These are phyloP conservation scores for Pseudogymnoascus sp. DNA, from an alignment of 2,329 filamentous ascomycete species.

Conservation along the genomic window DNA sequence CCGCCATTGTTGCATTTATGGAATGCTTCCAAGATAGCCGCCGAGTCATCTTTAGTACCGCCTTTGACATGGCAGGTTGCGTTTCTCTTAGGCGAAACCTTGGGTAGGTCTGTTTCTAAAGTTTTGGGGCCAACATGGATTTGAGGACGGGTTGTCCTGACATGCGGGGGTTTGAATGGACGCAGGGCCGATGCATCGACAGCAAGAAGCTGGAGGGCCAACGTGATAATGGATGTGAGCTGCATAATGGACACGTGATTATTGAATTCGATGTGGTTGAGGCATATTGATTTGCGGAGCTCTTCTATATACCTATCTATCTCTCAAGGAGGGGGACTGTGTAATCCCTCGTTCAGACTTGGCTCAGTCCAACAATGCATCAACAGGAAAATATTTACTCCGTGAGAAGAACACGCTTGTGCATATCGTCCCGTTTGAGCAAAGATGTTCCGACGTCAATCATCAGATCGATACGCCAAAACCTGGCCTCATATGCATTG, in stretches of 20 bases:
- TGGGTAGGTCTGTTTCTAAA: neutral
- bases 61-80: conserved; percentile 21
- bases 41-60: conserved; percentile 26
- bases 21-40: conserved; percentile 45
- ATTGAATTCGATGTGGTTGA: neutral
- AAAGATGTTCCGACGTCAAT: neutral
- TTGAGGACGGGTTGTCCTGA: neutral
- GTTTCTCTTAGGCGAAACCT: neutral
- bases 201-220: neutral
- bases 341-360: neutral
- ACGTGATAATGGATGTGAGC: neutral
- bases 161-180: neutral
- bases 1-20: conserved; percentile 54
- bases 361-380: neutral
- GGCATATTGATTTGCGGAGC: neutral
- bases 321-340: neutral
- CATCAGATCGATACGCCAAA: neutral
- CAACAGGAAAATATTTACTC: conserved; percentile 5
- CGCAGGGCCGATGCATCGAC: neutral
- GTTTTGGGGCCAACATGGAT: neutral
- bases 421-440: neutral
- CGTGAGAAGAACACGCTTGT: neutral
- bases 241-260: neutral
- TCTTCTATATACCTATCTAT: neutral
- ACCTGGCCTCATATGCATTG: neutral